Base-by-base conservation (phyloP, 768 basidiomycete species). In the Termitomyces sp. region DNA sequence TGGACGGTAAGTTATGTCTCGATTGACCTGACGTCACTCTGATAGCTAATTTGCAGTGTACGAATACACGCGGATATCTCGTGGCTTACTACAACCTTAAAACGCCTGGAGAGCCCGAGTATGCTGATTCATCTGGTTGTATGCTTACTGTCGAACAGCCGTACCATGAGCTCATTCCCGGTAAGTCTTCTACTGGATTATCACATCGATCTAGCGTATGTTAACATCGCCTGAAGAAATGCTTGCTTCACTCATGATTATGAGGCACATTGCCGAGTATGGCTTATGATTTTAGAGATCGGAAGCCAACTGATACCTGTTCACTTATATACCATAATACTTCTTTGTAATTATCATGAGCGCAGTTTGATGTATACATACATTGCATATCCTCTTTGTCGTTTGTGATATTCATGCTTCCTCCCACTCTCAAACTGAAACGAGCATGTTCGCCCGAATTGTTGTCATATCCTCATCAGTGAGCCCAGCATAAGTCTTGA, bases 51-150 rank as follows among this genome's bases (percentile, higher is more conserved):
- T 5, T 48, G 11, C 48, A 90, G 87, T 90, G 87, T 69, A 80
- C 81, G 3, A 83, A 86, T 62, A 63, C 71, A 22, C 78, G 68
- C 49, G 80, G 81, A 33, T 78, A 81, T 51, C 70, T 84, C 3
- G 79, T 90, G 20, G 84, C 89, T 0, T 82, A 81, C 66, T 90
- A 90, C 70, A 79, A 78, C 68, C 77, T 86, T 53, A 87, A 85
- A 63, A 67, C 76, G 16, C 71, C 79, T 0, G 83, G 81, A 33
- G 86, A 88, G 66, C 83, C 85, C 3, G 76, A 75, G 18, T 87
- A 87, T 63, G 50, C 45, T 1, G 68, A 73, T 49, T 86, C 86
- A 0, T 87, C 86, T 2, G 87, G 87, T 1, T 85, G 84, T 61
- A 81, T 83, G 74, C 72, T 90, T 51, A 85, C 82, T 33, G 78